Evolutionary conservation across 495 filamentous ascomycete genomes (phyloP).

Genomic region (Ramalina intermedia): DNA sequence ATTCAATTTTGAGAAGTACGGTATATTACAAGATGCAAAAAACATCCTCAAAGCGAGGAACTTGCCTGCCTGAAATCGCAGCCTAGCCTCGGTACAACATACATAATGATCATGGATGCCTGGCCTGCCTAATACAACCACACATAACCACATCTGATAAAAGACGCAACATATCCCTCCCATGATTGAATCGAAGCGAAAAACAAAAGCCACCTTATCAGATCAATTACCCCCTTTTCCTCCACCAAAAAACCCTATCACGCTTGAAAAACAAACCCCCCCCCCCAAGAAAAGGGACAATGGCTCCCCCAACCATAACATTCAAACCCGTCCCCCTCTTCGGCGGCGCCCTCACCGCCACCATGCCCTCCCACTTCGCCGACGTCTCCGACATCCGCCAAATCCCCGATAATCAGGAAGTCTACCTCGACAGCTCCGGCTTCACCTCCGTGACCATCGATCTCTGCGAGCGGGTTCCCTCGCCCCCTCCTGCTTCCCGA

Average conservation of each 20-base stretch:
- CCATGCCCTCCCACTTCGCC: conserved; percentile 56
- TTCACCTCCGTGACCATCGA: conserved; percentile 76
- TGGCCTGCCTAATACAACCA: not conserved
- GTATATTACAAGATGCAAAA: no score
- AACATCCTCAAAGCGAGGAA: no score
- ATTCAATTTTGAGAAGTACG: no score
- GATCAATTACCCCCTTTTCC: not conserved
- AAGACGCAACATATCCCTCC: no score
- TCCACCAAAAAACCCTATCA: not conserved
- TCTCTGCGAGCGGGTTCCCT: conserved; percentile 56
- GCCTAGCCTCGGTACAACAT: not conserved
- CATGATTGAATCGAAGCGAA: no score
- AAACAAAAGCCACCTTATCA: not conserved
- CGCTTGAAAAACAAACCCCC: not conserved
- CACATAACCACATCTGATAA: not conserved
- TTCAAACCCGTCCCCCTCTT: conserved; percentile 53
- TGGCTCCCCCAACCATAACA: not conserved
- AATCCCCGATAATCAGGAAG: conserved; percentile 89
- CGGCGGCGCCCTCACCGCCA: conserved; percentile 63
- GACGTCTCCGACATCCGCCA: conserved; percentile 76
- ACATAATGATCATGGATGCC: not conserved
- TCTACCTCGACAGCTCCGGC: conserved; percentile 69
- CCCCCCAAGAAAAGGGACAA: not conserved
- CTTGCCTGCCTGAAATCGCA: not conserved
- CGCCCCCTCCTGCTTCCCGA: conserved; percentile 22